Percentiles rank a stretch among this genome's conserved stretches.
phyloP scores from a whole-genome alignment of 2,329 filamentous ascomycete species.

The Penicillium sp. region DNA sequence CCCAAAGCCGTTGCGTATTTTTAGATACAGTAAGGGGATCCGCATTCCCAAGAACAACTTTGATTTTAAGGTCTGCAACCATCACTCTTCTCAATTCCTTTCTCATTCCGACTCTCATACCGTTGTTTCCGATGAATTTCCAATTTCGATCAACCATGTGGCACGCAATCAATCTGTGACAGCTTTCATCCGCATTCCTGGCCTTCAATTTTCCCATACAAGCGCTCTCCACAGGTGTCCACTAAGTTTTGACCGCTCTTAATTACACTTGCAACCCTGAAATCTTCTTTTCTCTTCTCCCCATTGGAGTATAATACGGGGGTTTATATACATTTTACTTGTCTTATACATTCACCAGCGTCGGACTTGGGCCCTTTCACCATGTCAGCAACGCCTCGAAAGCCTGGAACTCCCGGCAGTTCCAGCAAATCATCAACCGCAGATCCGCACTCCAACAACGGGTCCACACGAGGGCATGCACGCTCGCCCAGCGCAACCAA shows the following conservation, averaged over 20 bases:
- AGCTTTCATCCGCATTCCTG: slow-evolving; percentile 16
- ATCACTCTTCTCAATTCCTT: slow-evolving; percentile 8
- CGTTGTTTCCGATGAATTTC: slow-evolving; percentile 18
- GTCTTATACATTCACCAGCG: slow-evolving; percentile 14
- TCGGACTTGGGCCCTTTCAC: slow-evolving; percentile 18
- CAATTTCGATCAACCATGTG: slow-evolving; percentile 23
- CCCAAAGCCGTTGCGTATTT: slow-evolving; percentile 21
- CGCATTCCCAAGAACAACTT: slow-evolving; percentile 22
- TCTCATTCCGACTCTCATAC: slow-evolving; percentile 18
- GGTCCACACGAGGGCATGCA: slow-evolving; percentile 37
- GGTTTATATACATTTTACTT: background rate
- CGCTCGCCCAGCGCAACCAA: slow-evolving; percentile 52
- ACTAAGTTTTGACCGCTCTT: slow-evolving; percentile 26
- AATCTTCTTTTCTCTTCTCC: slow-evolving; percentile 1
- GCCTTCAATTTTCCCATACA: slow-evolving; percentile 12
- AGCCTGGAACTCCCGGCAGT: slow-evolving; percentile 37
- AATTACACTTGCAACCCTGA: slow-evolving; percentile 16
- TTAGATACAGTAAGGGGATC: slow-evolving; percentile 25
- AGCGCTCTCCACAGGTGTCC: slow-evolving; percentile 22
- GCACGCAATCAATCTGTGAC: slow-evolving; percentile 24
- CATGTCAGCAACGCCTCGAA: slow-evolving; percentile 47
- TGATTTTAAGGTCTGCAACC: slow-evolving; percentile 17
- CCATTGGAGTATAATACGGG: background rate
- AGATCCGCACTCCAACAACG: slow-evolving; percentile 32
- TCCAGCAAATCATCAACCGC: slow-evolving; percentile 33